Conservation (phyloP, 495 filamentous ascomycete genomes). For the Neurospora intermedia region DNA sequence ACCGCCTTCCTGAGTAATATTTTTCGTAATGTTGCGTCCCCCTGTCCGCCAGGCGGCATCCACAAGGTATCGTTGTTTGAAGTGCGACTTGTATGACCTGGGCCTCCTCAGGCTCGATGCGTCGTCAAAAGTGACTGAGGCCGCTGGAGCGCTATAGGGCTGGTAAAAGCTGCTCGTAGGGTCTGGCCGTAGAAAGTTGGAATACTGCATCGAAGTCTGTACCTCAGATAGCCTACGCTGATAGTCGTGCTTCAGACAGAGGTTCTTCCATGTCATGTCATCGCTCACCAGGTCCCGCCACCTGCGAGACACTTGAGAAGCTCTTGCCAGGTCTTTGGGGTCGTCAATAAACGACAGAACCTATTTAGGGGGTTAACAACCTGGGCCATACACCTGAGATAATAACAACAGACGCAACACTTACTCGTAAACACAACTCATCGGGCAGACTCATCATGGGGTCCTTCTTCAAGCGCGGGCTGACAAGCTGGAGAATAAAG, state of each 20-base stretch:
- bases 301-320: constrained; percentile 82
- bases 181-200: constrained; percentile 15
- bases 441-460: constrained; percentile 83
- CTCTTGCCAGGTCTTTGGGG: constrained; percentile 78
- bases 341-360: constrained; percentile 93
- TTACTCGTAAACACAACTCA: constrained; percentile 80
- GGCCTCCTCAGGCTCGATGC: constrained; percentile 25
- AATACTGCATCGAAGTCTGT: constrained; percentile 17
- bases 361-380: constrained; percentile 29
- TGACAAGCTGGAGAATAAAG: constrained; percentile 89
- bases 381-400: not conserved
- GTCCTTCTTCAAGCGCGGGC: constrained; percentile 87
- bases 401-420: constrained; percentile 11
- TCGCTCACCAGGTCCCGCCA: constrained; percentile 92
- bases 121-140: constrained; percentile 31
- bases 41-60: constrained; percentile 94
- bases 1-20: constrained; percentile 90
- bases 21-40: constrained; percentile 62
- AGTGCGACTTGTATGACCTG: constrained; percentile 83
- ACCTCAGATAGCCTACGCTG: constrained; percentile 47
- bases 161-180: not conserved
- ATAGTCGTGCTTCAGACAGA: constrained; percentile 89
- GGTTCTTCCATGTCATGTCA: constrained; percentile 94
- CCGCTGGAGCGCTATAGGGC: not conserved
- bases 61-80: constrained; percentile 94